Base-by-base conservation (phyloP, 805 yeast genomes). In the Suhomyces kilbournensis region DNA sequence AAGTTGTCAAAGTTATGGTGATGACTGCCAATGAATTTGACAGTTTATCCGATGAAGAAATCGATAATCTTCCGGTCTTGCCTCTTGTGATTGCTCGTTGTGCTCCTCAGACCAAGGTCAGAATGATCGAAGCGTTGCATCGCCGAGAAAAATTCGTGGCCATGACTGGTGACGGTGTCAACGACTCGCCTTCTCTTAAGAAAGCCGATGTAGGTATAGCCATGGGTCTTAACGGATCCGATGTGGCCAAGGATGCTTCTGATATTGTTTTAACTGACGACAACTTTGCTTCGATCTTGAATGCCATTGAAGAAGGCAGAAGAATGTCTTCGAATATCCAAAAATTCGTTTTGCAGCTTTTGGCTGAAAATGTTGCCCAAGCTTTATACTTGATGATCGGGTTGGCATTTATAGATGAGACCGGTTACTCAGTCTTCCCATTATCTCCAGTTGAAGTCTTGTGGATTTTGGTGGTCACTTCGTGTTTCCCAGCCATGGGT, bases 401-500 rank as follows among this genome's bases (percentile, higher is more conserved):
- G 44, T 77, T 87, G 49, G 90, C 83, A 2, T 88, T 88, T 67
- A 79, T 81, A 56, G 94, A 86, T 62, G 59, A 69, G 0, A 71
- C 79, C 38, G 84, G 81, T 2, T 76, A 74, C 52, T 88, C 96
- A 4, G 96, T 90, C 5, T 90, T 90, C 74, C 92, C 93, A 47
- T 75, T 88, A 53, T 80, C 90, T 48, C 76, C 93, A 7, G 89
- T 87, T 53, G 90, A 87, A 68, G 90, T 85, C 7, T 72, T 87
- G 59, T 87, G 92, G 92, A 82, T 87, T 60, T 80, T 87, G 62
- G 90, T 87, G 63, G 81, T 86, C 42, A 86, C 93, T 1, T 84
- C 91, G 1, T 85, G 90, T 60, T 85, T 86, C 76, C 93, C 93
- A 44, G 92, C 92, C 19, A 86, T 87, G 89, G 92, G 93, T 25